Percentiles rank a stretch among this genome's conserved stretches.
phyloP scores from a whole-genome alignment of 441 rosid species.

The Oxalis stricta region DNA sequence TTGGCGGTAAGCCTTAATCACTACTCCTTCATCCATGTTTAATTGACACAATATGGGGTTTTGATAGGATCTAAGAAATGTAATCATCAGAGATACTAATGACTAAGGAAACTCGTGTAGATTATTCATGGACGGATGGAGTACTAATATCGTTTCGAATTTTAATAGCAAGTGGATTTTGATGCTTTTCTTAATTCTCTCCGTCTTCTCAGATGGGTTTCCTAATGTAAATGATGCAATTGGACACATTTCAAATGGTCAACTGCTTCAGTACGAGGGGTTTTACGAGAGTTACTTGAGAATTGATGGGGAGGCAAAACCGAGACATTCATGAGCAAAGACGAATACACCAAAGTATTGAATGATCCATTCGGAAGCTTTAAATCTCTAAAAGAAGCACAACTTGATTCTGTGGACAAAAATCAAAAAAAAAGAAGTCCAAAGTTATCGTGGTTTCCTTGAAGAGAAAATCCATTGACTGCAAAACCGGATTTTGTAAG shows the following conservation, averaged over 20 bases:
- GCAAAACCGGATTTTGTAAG: slow-evolving; percentile 35
- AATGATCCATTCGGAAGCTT: slow-evolving; percentile 29
- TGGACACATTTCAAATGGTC: slow-evolving; percentile 25
- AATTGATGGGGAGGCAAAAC: slow-evolving; percentile 35
- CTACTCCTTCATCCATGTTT: no score
- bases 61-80: no score
- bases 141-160: no score
- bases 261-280: slow-evolving; percentile 45
- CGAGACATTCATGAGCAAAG: slow-evolving; percentile 22
- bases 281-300: slow-evolving; percentile 43
- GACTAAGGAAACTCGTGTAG: no score
- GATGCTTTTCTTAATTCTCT: neutral
- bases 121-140: no score
- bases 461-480: slow-evolving; percentile 48
- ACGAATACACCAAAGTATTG: slow-evolving; percentile 28
- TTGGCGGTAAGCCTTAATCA: slow-evolving; percentile 39
- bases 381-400: slow-evolving; percentile 18
- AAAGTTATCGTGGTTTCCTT: slow-evolving; percentile 54
- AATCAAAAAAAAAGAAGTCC: slow-evolving; percentile 42
- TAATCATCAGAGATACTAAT: no score
- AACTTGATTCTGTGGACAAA: slow-evolving; percentile 25
- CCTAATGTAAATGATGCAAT: slow-evolving; percentile 20
- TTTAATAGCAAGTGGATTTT: no score
- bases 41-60: neutral
- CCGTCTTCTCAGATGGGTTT: slow-evolving; percentile 33